These are phyloP conservation scores for Mariannaea sp. DNA, from an alignment of 2,329 filamentous ascomycete species.

Conservation along the genomic window DNA sequence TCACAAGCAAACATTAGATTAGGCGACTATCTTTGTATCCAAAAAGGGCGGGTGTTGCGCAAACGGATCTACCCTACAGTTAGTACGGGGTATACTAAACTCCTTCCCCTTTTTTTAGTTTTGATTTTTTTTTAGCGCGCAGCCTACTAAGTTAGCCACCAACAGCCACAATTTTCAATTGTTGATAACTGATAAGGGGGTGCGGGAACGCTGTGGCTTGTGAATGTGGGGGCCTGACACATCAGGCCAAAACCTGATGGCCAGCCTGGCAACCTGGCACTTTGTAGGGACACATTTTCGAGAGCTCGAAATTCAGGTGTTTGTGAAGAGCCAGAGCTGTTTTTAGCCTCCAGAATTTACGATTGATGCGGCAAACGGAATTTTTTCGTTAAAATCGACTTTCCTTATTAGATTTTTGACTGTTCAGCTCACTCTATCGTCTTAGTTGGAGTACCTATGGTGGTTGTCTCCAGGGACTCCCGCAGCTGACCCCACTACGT, in stretches of 20 bases:
- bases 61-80: no score
- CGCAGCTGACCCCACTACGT: constrained; percentile 36
- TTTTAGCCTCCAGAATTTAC: constrained; percentile 22
- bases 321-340: constrained; percentile 30
- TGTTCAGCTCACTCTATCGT: constrained; percentile 5
- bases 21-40: no score
- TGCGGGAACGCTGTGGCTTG: constrained; percentile 10
- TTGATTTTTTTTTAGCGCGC: no score
- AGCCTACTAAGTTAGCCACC: no score
- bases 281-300: constrained; percentile 39
- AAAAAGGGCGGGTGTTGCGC: no score
- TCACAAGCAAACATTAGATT: no score
- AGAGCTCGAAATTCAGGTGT: constrained; percentile 35
- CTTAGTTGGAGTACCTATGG: constrained; percentile 30
- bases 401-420: neutral
- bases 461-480: constrained; percentile 35
- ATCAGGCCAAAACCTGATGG: constrained; percentile 37
- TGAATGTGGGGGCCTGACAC: constrained; percentile 28
- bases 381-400: no score
- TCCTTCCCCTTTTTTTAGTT: neutral
- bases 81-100: no score
- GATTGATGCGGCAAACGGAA: constrained; percentile 26
- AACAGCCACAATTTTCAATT: no score
- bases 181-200: no score
- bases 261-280: constrained; percentile 36